phyloP scores from a whole-genome alignment of 1,139 yeast genomes.

The Nakaseomyces kungkrabaensis region DNA sequence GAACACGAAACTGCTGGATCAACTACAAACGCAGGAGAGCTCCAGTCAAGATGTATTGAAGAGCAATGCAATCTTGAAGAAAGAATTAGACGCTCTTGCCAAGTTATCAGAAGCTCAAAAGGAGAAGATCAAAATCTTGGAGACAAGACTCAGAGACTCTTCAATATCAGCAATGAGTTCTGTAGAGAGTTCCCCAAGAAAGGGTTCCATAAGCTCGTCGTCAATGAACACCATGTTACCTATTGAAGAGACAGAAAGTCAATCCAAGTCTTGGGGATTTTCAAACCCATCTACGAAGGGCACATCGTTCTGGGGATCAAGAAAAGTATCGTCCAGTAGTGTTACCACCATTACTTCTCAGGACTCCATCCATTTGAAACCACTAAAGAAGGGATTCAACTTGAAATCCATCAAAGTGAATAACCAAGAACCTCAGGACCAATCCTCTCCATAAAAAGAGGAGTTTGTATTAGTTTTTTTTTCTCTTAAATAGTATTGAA shows the following conservation, averaged over 20 bases:
- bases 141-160: conserved; percentile 6
- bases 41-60: conserved; percentile 12
- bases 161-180: not conserved
- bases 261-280: conserved; percentile 11
- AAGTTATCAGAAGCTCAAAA: conserved; percentile 10
- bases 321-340: conserved; percentile 12
- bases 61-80: conserved; percentile 11
- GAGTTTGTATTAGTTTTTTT: not conserved
- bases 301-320: conserved; percentile 6
- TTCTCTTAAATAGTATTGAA: not conserved
- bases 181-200: conserved; percentile 5
- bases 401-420: conserved; percentile 5
- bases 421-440: not conserved
- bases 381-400: conserved; percentile 13
- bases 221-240: conserved; percentile 10
- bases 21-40: conserved; percentile 14
- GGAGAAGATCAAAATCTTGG: conserved; percentile 13
- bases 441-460: conserved; percentile 13
- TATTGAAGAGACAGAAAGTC: conserved; percentile 9
- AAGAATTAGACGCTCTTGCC: conserved; percentile 11
- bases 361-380: conserved; percentile 11
- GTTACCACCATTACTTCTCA: conserved; percentile 10
- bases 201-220: conserved; percentile 8
- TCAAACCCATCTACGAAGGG: conserved; percentile 7
- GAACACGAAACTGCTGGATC: conserved; percentile 17